Conservation (phyloP, 1,139 yeast genomes). For the Hansenula sp. region DNA sequence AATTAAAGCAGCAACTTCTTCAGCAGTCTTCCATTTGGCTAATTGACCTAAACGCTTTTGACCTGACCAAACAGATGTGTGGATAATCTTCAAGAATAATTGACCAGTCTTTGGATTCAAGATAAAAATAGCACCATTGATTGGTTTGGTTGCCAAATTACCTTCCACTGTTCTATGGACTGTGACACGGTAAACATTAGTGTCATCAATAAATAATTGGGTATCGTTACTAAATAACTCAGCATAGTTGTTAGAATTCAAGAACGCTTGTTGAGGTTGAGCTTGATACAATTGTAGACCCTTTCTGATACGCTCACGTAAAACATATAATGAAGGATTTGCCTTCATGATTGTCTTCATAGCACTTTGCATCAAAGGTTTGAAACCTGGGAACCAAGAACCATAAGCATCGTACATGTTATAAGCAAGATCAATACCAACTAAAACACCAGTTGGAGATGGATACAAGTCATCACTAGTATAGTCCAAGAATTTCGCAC, state of each 20-base stretch:
- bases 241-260: conserved; percentile 85
- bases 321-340: conserved; percentile 87
- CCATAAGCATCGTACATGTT: conserved; percentile 97
- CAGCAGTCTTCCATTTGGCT: conserved; percentile 98
- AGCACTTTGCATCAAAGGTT: conserved; percentile 84
- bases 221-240: conserved; percentile 83
- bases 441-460: conserved; percentile 86
- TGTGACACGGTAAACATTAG: conserved; percentile 90
- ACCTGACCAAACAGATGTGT: conserved; percentile 96
- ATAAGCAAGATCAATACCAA: conserved; percentile 91
- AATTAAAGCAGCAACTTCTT: conserved; percentile 89
- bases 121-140: conserved; percentile 90
- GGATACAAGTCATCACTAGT: conserved; percentile 90
- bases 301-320: conserved; percentile 90
- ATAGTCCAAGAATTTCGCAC: conserved; percentile 91
- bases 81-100: conserved; percentile 81
- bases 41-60: conserved; percentile 91
- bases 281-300: conserved; percentile 92
- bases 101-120: conserved; percentile 90
- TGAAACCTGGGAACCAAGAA: conserved; percentile 95
- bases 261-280: conserved; percentile 87
- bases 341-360: conserved; percentile 94
- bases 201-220: conserved; percentile 85
- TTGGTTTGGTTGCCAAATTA: conserved; percentile 85
- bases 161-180: conserved; percentile 94